Base-by-base conservation (phyloP, 768 basidiomycete species). In the Mycena vulgaris region DNA sequence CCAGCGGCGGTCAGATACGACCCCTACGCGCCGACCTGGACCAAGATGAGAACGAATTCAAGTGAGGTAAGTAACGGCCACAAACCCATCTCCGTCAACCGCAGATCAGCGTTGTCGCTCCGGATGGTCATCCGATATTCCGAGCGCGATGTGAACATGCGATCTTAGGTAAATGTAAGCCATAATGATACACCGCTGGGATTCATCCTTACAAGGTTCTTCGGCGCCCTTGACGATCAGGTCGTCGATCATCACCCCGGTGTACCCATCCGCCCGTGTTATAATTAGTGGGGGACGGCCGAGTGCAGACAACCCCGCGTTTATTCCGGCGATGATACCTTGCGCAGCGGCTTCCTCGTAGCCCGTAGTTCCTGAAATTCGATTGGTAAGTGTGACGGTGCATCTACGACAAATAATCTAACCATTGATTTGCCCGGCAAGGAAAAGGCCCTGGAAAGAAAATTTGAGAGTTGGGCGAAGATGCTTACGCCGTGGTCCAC, bases 341-440 rank as follows among this genome's bases (percentile, higher is more conserved):
- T 97, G 96, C 5, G 94, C 95, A 2, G 94, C 96, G 1, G 96
- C 96, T 81, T 97, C 96, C 78, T 97, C 96, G 77, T 97, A 97
- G 6, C 96, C 96, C 2, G 96, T 97, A 1, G 96, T 97, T 14
- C 93, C 93, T 90, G 59, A 33, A 2, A 51, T n/a, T n/a, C 19
- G 8, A 23, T 69, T 14, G 39, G 51, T 17, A 39, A 19, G 19
- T 49, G 47, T 23, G 28, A 55, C 30, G 17, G 37, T 17, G 47
- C 31, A 23, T 48, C n/a, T n/a, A n/a, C n/a, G n/a, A 33, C 13
- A 48, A 45, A 45, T 19, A 23, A n/a, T 8, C 76, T 3, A 66
- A 86, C 93, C 93, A 73, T 96, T 97, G 75, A 97, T 97, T 79
- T 97, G 95, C 5, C 95, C 95, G 0, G 95, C 94, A 25, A 97